These are phyloP conservation scores for Talaromyces sp. DNA, from an alignment of 2,329 filamentous ascomycete genomes.

Conservation along the genomic window DNA sequence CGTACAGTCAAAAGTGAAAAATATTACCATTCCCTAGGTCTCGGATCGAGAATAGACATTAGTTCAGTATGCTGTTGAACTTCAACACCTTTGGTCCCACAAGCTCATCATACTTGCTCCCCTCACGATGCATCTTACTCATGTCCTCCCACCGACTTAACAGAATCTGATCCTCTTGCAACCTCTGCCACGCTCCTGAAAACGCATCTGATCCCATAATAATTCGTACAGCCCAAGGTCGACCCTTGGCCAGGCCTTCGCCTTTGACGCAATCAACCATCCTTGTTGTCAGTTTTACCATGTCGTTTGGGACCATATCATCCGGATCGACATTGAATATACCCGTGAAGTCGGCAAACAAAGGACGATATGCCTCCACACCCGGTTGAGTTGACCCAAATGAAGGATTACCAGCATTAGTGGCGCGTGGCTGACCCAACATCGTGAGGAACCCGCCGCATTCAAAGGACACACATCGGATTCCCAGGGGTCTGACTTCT, in stretches of 20 bases:
- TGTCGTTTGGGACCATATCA: conserved; percentile 7
- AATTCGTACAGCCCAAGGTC: not conserved
- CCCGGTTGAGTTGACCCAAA: not conserved
- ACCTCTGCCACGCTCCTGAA: not conserved
- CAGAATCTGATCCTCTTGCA: conserved; percentile 1
- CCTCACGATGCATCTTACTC: not conserved
- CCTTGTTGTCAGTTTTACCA: not conserved
- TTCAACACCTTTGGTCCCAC: conserved; percentile 8
- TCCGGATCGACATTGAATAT: not conserved
- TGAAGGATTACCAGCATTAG: not conserved
- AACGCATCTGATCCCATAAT: conserved; percentile 6
- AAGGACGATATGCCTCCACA: not conserved
- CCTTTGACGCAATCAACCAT: conserved; percentile 5
- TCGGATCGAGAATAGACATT: not conserved
- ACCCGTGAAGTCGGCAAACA: conserved; percentile 2
- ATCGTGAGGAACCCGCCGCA: conserved; percentile 5
- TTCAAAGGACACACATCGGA: conserved; percentile 1
- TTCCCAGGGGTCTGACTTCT: not conserved
- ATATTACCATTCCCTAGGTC: not conserved
- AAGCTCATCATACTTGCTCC: conserved; percentile 1
- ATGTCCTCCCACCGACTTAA: conserved; percentile 2
- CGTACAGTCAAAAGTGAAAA: too few species aligned
- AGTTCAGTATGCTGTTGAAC: not conserved
- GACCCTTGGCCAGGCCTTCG: conserved; percentile 2
- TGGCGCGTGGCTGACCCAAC: not conserved